Evolutionary conservation across 306 rosid species (phyloP).

Genomic region (Vigna reflexopilosa): DNA sequence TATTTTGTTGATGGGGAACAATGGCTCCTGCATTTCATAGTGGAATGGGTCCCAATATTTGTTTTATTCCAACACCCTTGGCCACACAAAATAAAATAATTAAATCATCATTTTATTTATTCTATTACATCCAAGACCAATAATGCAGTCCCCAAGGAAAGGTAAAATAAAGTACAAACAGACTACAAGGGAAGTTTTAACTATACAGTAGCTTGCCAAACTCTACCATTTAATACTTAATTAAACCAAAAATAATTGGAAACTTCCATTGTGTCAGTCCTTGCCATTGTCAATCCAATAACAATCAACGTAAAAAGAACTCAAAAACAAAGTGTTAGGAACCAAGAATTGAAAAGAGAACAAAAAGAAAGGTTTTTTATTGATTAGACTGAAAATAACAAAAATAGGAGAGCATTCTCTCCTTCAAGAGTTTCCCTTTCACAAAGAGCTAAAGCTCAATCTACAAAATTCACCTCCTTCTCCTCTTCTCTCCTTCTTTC

Average conservation of each 20-base stretch:
- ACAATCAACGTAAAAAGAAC: constrained; percentile 21
- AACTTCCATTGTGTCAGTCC: background rate
- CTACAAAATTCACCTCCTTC: too few relatives aligned
- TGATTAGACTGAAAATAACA: too few relatives aligned
- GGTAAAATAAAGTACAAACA: background rate
- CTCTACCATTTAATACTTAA: background rate
- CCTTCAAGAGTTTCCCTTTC: too few relatives aligned
- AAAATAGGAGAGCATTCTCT: too few relatives aligned
- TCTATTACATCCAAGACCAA: background rate
- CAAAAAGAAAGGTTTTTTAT: too few relatives aligned
- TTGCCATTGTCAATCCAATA: constrained; percentile 10
- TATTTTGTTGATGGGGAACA: too few relatives aligned
- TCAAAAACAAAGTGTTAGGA: background rate
- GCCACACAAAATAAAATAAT: constrained; percentile 5
- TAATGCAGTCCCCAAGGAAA: background rate
- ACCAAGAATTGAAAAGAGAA: too few relatives aligned
- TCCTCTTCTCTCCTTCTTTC: too few relatives aligned
- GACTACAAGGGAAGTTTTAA: constrained; percentile 10
- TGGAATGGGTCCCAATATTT: too few relatives aligned
- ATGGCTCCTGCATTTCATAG: too few relatives aligned
- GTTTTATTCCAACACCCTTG: too few relatives aligned
- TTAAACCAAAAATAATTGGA: background rate
- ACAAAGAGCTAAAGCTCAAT: too few relatives aligned
- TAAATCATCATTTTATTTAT: constrained; percentile 20
- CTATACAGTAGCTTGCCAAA: background rate